phyloP scores from a whole-genome alignment of 768 basidiomycete species.

The Boletellus ananiceps region DNA sequence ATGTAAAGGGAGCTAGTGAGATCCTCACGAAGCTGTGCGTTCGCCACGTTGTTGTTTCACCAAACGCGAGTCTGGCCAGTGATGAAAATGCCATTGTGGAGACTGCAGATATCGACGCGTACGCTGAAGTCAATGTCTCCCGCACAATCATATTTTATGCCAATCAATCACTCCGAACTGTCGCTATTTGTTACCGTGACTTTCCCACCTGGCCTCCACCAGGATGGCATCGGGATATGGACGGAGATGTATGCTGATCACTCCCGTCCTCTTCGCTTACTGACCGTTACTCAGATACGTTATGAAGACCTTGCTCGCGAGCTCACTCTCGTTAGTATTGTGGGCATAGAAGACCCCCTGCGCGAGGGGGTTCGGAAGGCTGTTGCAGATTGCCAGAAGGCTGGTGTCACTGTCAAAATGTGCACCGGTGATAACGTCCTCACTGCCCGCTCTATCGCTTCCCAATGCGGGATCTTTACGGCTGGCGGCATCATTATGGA shows the following conservation, averaged over 20 bases:
- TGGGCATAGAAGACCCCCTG: conserved; percentile 95
- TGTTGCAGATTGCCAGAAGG: conserved; percentile 79
- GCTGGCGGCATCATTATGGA: conserved; percentile 97
- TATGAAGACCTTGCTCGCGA: conserved; percentile 67
- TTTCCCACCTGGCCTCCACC: conserved; percentile 81
- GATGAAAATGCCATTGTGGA: conserved; percentile 39
- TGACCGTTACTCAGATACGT: conserved; percentile 44
- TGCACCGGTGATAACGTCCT: conserved; percentile 97
- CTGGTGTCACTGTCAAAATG: conserved; percentile 96
- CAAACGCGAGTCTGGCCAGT: conserved; percentile 13
- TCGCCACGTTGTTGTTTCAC: conserved; percentile 64
- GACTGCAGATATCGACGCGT: conserved; percentile 56
- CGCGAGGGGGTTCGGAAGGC: conserved; percentile 86
- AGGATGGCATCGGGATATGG: conserved; percentile 35
- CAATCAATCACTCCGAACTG: conserved; percentile 91
- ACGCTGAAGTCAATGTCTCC: conserved; percentile 76
- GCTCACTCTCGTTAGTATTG: conserved; percentile 82
- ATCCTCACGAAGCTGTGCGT: conserved; percentile 78
- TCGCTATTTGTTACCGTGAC: conserved; percentile 91
- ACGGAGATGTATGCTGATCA: conserved; percentile 49
- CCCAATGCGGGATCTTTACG: conserved; percentile 93
- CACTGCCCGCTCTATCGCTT: conserved; percentile 92
- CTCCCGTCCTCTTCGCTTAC: not conserved
- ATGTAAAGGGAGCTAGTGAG: conserved; percentile 93
- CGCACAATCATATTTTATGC: conserved; percentile 98